Conservation (phyloP, 805 yeast species). For the Kodamaea jinghongensis region DNA sequence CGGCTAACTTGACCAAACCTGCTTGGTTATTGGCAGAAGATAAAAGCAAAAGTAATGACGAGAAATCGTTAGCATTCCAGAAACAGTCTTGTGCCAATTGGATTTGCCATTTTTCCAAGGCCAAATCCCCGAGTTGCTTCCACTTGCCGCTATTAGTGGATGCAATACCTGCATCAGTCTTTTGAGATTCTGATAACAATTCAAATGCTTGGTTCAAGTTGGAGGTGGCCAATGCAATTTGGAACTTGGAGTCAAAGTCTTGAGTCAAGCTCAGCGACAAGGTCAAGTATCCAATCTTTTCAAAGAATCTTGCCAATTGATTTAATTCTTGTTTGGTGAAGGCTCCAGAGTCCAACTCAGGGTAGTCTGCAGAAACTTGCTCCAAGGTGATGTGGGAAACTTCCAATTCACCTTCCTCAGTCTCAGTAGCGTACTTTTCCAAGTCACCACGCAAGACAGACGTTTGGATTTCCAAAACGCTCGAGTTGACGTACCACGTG, state of each 20-base stretch:
- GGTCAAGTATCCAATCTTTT: constrained; percentile 83
- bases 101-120: constrained; percentile 75
- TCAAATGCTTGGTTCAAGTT: constrained; percentile 70
- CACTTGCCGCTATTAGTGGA: constrained; percentile 52
- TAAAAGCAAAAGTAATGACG: constrained; percentile 76
- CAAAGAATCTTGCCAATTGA: constrained; percentile 88
- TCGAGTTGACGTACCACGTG: constrained; percentile 76
- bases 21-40: constrained; percentile 72
- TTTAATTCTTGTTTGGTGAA: constrained; percentile 64
- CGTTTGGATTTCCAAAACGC: constrained; percentile 94
- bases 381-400: constrained; percentile 47
- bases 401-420: constrained; percentile 41
- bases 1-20: constrained; percentile 62
- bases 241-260: constrained; percentile 89
- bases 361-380: constrained; percentile 51
- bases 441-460: constrained; percentile 92
- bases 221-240: constrained; percentile 76
- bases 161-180: constrained; percentile 29
- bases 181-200: constrained; percentile 31
- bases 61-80: constrained; percentile 73
- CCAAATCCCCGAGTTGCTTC: constrained; percentile 88
- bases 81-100: constrained; percentile 78
- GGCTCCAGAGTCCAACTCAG: constrained; percentile 46
- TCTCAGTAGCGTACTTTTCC: constrained; percentile 53
- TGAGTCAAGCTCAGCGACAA: constrained; percentile 81